Base-by-base conservation (phyloP, 768 basidiomycete genomes). In the Amylocystis lapponica region DNA sequence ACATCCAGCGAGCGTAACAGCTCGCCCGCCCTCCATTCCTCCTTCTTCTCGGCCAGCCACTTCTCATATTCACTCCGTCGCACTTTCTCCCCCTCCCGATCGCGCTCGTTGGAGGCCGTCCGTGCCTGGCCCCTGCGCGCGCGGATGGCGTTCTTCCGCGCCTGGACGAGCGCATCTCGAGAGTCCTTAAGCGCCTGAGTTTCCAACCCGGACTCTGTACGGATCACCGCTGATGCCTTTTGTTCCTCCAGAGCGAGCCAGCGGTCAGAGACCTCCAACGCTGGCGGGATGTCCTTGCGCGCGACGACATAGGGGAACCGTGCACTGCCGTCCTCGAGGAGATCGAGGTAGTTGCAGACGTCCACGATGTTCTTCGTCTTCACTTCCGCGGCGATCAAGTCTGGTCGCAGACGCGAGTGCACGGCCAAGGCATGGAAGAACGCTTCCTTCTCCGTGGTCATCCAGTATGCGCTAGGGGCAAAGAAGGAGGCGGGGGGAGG, bases 361-460 rank as follows among this genome's bases (percentile, higher is more conserved):
- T 92, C 86, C 38, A 74, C 62, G 8, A 75, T 67, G 12, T 69
- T 76, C 64, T 84, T 88, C 17, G 82, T 79, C 46, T 69, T 68
- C n/a, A 91, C 66, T 37, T 73, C 73, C 5, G 66, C 69, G 0
- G 86, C 79, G 38, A 93, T 83, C 36, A 91, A 71, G 60, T 92
- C 90, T 1, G 87, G 84, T 17, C 86, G 66, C 32, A 84, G 69
- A 20, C 84, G 74, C 16, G 88, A 91, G 61, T 85, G 66, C 2
- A 79, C 59, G 21, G 72, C 62, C 17, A 92, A 60, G 0, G 75
- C 81, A 58, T 77, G 82, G 59, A 90, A 92, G 63, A 92, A 87
- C 0, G 56, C 50, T 21, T 78, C 69, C 48, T 85, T 83, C 55
- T 93, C 90, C n/a, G 63, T 50, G 1, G 70, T 58, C 3, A 81